Evolutionary conservation across 306 rosid species (phyloP).

Genomic region (Quercus parvula): DNA sequence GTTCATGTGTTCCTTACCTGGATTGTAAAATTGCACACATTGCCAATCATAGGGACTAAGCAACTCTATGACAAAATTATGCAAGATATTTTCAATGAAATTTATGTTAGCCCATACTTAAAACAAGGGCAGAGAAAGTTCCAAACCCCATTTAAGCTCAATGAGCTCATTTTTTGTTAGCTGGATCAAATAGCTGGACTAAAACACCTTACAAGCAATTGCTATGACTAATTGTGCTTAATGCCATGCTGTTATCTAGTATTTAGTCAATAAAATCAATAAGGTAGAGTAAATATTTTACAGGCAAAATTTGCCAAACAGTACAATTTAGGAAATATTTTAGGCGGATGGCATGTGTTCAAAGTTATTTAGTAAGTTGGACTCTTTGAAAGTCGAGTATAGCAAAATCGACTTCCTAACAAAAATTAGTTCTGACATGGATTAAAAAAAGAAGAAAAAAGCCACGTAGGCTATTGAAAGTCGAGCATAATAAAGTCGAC

Average conservation of each 20-base stretch:
- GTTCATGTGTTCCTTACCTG: conserved; percentile 77
- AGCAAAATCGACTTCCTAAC: no score
- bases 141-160: not conserved
- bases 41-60: not conserved
- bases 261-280: not conserved
- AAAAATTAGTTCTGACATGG: no score
- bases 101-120: not conserved
- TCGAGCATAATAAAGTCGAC: no score
- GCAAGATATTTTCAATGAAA: not conserved
- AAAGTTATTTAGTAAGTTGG: no score
- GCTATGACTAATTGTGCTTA: not conserved
- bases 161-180: no score
- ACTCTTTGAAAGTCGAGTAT: no score
- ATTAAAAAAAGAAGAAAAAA: no score
- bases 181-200: not conserved
- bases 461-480: no score
- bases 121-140: not conserved
- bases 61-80: not conserved
- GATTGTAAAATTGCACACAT: conserved; percentile 8
- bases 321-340: no score
- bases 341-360: no score
- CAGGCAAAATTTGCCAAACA: no score
- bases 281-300: not conserved
- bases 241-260: not conserved
- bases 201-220: not conserved